Base-by-base conservation (phyloP, 768 basidiomycete species). In the Termitomyces sp. region DNA sequence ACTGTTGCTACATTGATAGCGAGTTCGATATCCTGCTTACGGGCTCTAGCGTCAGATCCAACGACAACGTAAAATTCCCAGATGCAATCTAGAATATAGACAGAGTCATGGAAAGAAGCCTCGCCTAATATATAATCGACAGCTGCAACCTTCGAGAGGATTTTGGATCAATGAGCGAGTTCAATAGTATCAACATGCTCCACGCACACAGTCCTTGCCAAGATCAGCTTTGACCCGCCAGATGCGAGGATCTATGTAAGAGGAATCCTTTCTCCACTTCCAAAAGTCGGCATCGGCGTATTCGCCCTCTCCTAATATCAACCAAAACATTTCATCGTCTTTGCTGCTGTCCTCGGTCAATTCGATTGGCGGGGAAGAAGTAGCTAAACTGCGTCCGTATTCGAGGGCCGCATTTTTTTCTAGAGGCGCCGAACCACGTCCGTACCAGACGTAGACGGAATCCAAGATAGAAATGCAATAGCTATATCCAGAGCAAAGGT, bases 281-380 rank as follows among this genome's bases (percentile, higher is more conserved):
- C 92, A 94, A 68, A 92, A 87, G 62, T 92, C 83, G 1, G 92
- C 92, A 44, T 80, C 84, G 3, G 90, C 90, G 66, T 85, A 92
- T 2, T 80, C 80, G 2, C 83, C 78, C 24, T 89, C 82, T n/a
- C 91, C 91, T 3, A 93, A 76, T 37, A 89, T 80, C 83, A 90
- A 85, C 88, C 92, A 92, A 66, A 94, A 92, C 81, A 92, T 84
- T 58, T 91, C 88, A 54, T 91, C 86, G 24, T 70, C 65, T 41
- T 87, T 86, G 53, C 77, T 78, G 63, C 82, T 81, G n/a, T 83
- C 82, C 64, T 93, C 89, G 1, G 69, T 60, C 9, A 92, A 77
- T 60, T 89, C 86, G 7, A 81, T 71, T 20, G 85, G 71, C 16
- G 66, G 66, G 7, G 70, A 69, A 4, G 72, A 68, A 48, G 67